A percentile compares a stretch with the other conserved stretches of the same genome.
Conservation (phyloP, 2,329 filamentous ascomycete genomes). For the Pseudogymnoascus sp. region DNA sequence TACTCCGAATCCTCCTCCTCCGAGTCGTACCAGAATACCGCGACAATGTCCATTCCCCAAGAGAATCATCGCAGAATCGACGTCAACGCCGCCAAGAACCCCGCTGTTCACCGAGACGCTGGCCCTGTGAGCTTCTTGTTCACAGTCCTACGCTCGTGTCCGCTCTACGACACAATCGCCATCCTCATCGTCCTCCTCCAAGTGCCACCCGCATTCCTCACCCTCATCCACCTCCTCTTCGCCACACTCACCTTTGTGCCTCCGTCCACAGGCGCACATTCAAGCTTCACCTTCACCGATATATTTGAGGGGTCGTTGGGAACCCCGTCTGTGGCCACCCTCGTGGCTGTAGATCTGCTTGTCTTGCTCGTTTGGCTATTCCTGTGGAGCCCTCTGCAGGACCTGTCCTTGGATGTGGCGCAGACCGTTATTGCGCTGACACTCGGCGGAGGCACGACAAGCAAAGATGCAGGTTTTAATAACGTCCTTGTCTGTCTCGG, state of each 20-base stretch:
- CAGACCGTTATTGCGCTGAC: conserved; percentile 91
- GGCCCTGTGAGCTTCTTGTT: conserved; percentile 69
- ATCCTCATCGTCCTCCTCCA: conserved; percentile 94
- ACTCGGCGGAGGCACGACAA: conserved; percentile 70
- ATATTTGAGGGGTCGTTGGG: conserved; percentile 83
- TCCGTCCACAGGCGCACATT: conserved; percentile 67
- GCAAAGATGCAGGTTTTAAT: conserved; percentile 58
- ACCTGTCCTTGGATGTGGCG: conserved; percentile 79
- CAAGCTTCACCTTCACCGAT: conserved; percentile 67
- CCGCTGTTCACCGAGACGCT: conserved; percentile 59
- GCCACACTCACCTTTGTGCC: conserved; percentile 88
- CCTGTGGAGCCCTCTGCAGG: conserved; percentile 78
- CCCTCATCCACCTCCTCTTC: conserved; percentile 85
- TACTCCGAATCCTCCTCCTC: conserved; percentile 48
- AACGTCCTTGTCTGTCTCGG: conserved; percentile 64
- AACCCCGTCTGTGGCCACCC: conserved; percentile 76
- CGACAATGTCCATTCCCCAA: conserved; percentile 33
- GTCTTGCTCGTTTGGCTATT: conserved; percentile 81
- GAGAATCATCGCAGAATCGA: conserved; percentile 58
- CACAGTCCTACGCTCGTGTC: conserved; percentile 82
- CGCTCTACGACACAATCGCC: conserved; percentile 88
- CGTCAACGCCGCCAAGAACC: conserved; percentile 60
- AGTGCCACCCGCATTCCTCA: conserved; percentile 78
- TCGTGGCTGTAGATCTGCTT: conserved; percentile 74
- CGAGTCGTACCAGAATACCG: conserved; percentile 37